These are phyloP conservation scores for Termitomyces sp. DNA, from an alignment of 768 basidiomycete species.

Conservation along the genomic window DNA sequence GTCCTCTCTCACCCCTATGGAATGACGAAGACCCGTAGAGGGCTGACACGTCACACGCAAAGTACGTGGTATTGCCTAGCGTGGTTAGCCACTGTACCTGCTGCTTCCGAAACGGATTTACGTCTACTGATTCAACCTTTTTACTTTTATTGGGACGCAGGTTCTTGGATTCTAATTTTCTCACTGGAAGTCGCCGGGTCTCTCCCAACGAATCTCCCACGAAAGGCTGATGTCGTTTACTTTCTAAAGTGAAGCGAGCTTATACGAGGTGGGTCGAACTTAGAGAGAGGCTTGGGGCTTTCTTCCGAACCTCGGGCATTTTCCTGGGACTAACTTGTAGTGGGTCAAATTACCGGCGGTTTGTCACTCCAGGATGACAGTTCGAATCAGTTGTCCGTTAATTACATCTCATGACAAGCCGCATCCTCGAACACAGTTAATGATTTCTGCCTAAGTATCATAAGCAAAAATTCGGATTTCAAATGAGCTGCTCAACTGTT, in stretches of 20 bases:
- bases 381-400: not conserved
- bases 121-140: not conserved
- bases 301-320: not conserved
- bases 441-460: not conserved
- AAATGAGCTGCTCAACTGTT: not conserved
- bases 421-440: not conserved
- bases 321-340: not conserved
- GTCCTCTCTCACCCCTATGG: not conserved
- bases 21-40: not conserved
- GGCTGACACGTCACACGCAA: not conserved
- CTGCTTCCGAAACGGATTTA: not conserved
- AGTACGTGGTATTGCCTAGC: not conserved
- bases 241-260: not conserved
- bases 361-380: not conserved
- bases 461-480: not conserved
- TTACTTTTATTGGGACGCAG: not conserved
- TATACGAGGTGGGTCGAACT: not conserved
- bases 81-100: not conserved
- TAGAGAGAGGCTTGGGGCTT: not conserved
- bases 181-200: not conserved
- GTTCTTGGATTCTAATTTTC: not conserved
- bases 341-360: not conserved
- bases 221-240: not conserved
- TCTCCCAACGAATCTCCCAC: not conserved
- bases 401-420: not conserved